Percentiles rank a stretch among this genome's conserved stretches.
phyloP scores from a whole-genome alignment of 208 protist species.

The Acanthamoeba rhysodes region DNA sequence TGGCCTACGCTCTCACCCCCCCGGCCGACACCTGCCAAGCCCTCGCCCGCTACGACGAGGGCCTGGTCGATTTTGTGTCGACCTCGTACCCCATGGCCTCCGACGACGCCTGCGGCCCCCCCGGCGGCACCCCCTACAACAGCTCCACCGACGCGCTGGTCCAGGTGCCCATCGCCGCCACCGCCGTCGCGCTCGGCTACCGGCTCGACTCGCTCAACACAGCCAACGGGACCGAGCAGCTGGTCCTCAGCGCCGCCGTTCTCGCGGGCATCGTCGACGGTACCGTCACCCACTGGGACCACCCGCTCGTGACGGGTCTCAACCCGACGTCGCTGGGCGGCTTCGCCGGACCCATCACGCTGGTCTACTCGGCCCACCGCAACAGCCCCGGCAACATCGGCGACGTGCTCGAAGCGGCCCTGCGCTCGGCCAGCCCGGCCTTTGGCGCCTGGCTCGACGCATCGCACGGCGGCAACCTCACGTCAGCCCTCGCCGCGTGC shows the following conservation, averaged over 20 bases:
- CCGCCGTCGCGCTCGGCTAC: not conserved
- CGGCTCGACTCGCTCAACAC: not conserved
- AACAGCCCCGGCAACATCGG: not conserved
- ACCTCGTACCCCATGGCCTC: not conserved
- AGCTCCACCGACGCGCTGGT: no score
- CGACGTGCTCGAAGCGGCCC: not conserved
- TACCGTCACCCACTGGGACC: not conserved
- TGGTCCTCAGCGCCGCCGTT: not conserved
- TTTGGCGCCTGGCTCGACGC: not conserved
- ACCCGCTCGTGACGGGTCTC: not conserved
- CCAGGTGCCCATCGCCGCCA: not conserved
- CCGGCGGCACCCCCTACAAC: no score
- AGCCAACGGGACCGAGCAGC: not conserved
- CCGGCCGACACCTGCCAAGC: not conserved
- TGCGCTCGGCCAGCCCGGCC: not conserved
- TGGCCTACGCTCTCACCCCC: not conserved
- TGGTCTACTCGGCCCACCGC: not conserved
- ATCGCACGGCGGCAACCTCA: not conserved
- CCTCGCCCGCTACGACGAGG: not conserved
- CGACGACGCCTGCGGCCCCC: not conserved
- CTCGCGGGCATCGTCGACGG: not conserved
- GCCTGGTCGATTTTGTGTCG: not conserved
- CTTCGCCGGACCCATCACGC: not conserved
- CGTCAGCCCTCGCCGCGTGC: not conserved
- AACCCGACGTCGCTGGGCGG: not conserved